Conservation (phyloP, 768 basidiomycete genomes). For the Hydnomerulius pinastri region DNA sequence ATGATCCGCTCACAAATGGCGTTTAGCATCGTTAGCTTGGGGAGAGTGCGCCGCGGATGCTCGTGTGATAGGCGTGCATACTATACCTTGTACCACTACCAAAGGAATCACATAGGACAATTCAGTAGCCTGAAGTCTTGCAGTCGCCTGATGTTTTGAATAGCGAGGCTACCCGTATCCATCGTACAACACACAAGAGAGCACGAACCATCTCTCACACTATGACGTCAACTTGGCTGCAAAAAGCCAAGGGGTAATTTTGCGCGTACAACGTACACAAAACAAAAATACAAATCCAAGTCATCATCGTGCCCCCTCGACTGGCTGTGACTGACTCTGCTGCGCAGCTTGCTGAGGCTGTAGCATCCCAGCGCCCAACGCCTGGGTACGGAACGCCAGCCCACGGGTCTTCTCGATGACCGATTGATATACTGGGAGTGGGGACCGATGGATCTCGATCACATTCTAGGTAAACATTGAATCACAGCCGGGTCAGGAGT, state of each 20-base stretch:
- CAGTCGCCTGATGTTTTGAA: too few species aligned
- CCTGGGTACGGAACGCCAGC: slow-evolving; percentile 87
- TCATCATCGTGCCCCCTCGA: slow-evolving; percentile 29
- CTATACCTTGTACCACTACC: too few species aligned
- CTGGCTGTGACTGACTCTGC: slow-evolving; percentile 32
- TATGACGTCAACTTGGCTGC: neutral
- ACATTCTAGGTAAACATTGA: slow-evolving; percentile 66
- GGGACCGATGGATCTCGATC: slow-evolving; percentile 91
- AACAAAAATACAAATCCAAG: neutral
- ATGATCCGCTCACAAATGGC: neutral
- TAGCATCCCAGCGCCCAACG: slow-evolving; percentile 76
- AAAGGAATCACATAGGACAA: too few species aligned
- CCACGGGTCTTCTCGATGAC: slow-evolving; percentile 96
- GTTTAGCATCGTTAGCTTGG: neutral
- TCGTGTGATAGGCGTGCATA: neutral
- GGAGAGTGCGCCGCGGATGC: neutral
- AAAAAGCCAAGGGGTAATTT: slow-evolving; percentile 1
- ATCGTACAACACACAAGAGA: too few species aligned
- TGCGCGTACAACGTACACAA: slow-evolving; percentile 9
- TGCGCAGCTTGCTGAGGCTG: slow-evolving; percentile 34
- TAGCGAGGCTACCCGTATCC: too few species aligned
- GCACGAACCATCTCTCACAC: neutral
- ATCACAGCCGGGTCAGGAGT: slow-evolving; percentile 4
- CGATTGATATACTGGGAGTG: slow-evolving; percentile 87
- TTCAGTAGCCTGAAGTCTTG: too few species aligned